A percentile compares a stretch with the other conserved stretches of the same genome.
These are phyloP conservation scores for Aegilops longissima DNA, from an alignment of 176 grass and related monocot species.

Conservation along the genomic window DNA sequence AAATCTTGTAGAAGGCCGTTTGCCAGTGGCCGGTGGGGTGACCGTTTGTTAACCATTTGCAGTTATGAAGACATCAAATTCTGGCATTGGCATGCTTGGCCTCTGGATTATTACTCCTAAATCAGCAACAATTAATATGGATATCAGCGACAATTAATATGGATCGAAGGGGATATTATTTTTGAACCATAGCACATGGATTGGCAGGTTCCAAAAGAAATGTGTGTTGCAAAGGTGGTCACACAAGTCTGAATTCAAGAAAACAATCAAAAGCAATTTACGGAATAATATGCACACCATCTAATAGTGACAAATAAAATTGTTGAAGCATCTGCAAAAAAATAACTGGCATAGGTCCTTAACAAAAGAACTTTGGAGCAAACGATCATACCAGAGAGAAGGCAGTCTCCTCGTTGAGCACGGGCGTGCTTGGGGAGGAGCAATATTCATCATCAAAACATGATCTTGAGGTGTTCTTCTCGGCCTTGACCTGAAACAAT, in stretches of 20 bases:
- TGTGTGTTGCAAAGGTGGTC: not conserved
- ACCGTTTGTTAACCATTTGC: not conserved
- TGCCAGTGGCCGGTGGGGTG: not conserved
- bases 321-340: not conserved
- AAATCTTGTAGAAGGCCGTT: not conserved
- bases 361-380: not conserved
- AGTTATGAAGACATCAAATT: not conserved
- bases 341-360: not conserved
- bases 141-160: too few species aligned
- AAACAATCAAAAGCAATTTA: not conserved
- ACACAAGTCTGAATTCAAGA: not conserved
- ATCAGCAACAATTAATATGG: too few species aligned
- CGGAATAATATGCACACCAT: not conserved
- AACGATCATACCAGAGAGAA: slow-evolving; percentile 58
- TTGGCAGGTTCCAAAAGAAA: not conserved
- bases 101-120: not conserved
- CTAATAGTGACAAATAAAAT: not conserved
- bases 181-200: not conserved
- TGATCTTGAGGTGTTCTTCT: slow-evolving; percentile 50
- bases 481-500: slow-evolving; percentile 69
- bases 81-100: not conserved
- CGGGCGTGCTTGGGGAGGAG: slow-evolving; percentile 59
- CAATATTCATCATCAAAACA: slow-evolving; percentile 62
- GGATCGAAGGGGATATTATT: not conserved
- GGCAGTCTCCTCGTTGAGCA: slow-evolving; percentile 51